A percentile compares a stretch with the other conserved stretches of the same genome.
Evolutionary conservation across 192 early-diverging fungal species (phyloP).

Genomic region (Coemansia sp.): DNA sequence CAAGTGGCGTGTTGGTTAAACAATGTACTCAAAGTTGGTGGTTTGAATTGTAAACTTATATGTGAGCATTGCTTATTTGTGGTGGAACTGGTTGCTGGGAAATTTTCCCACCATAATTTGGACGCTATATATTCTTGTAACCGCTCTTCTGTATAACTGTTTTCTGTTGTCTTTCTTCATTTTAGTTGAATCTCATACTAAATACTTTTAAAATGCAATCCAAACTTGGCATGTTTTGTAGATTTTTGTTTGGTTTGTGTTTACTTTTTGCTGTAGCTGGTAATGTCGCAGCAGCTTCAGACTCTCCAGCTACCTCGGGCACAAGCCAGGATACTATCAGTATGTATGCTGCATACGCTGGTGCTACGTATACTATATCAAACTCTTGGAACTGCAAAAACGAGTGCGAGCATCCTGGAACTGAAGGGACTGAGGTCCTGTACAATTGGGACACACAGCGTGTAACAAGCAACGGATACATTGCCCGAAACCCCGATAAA

Average conservation of each 20-base stretch:
- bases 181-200: neutral
- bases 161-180: neutral
- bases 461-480: constrained; percentile 25
- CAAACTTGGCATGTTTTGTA: neutral
- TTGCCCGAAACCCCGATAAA: constrained; percentile 22
- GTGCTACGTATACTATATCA: constrained; percentile 22
- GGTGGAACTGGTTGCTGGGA: too few relatives aligned
- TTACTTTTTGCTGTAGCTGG: neutral
- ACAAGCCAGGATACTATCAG: constrained; percentile 4
- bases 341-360: constrained; percentile 34
- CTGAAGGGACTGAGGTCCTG: constrained; percentile 19
- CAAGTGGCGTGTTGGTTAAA: neutral
- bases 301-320: neutral
- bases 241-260: neutral
- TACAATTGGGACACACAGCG: constrained; percentile 17
- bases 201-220: constrained; percentile 1
- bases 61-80: too few relatives aligned
- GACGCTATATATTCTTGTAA: too few relatives aligned
- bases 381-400: constrained; percentile 22
- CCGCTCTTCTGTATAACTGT: too few relatives aligned
- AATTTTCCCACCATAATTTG: too few relatives aligned
- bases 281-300: neutral
- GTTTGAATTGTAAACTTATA: too few relatives aligned
- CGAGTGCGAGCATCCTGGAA: constrained; percentile 26
- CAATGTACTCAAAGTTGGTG: too few relatives aligned